Conservation (phyloP, 1,284 basidiomycete species). For the Nidula niveotomentosa region DNA sequence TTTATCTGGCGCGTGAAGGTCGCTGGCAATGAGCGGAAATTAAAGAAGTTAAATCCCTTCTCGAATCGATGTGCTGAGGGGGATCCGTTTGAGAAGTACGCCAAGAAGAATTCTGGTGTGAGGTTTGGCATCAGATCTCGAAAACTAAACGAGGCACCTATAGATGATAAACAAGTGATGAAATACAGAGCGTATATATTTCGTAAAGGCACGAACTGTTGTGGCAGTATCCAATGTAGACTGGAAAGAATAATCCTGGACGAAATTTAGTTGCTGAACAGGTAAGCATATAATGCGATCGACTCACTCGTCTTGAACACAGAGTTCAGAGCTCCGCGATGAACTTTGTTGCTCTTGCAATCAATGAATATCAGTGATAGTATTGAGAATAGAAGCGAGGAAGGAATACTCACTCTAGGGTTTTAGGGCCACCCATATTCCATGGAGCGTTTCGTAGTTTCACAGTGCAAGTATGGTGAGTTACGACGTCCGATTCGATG, state of each 20-base stretch:
- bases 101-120: conserved; percentile 58
- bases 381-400: neutral
- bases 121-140: conserved; percentile 43
- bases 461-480: conserved; percentile 37
- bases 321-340: conserved; percentile 32
- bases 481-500: conserved; percentile 32
- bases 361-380: conserved; percentile 1
- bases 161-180: conserved; percentile 6
- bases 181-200: neutral
- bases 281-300: conserved; percentile 1
- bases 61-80: conserved; percentile 27
- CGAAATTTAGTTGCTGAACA: conserved; percentile 7
- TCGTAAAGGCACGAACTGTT: conserved; percentile 35
- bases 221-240: conserved; percentile 59
- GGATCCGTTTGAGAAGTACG: conserved; percentile 56
- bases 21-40: too few relatives aligned
- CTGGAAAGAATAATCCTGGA: conserved; percentile 51
- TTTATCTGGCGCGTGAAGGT: too few relatives aligned
- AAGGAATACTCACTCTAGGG: conserved; percentile 26
- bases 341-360: conserved; percentile 31
- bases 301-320: conserved; percentile 36
- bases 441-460: conserved; percentile 46
- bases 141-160: conserved; percentile 65
- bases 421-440: conserved; percentile 38
- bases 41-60: too few relatives aligned